These are phyloP conservation scores for Alternaria novae-zelandiae DNA, from an alignment of 2,329 filamentous ascomycete species.

Conservation along the genomic window DNA sequence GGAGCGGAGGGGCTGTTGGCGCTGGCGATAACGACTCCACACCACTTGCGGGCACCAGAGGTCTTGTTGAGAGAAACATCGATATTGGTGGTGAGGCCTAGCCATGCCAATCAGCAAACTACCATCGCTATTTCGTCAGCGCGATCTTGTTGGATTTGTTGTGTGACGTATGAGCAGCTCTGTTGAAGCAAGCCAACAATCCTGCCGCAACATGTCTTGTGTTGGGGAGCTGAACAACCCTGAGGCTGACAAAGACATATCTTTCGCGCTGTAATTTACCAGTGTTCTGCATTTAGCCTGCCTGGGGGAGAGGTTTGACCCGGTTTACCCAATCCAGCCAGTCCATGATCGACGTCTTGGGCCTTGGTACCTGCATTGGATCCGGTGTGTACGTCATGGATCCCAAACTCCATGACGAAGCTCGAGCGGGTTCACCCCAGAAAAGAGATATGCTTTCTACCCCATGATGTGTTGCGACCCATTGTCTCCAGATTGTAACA, in stretches of 20 bases:
- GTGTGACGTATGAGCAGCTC: background rate
- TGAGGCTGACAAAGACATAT: background rate
- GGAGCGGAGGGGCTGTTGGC: background rate
- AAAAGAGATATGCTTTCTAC: conserved; percentile 4
- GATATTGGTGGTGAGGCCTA: background rate
- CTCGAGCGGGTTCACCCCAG: conserved; percentile 3
- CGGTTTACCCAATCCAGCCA: conserved; percentile 10
- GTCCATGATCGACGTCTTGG: conserved; percentile 8
- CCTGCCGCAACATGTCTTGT: background rate
- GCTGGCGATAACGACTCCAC: conserved; percentile 1
- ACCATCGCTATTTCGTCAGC: background rate
- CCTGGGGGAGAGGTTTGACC: background rate
- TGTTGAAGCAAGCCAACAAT: background rate
- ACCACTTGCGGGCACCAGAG: background rate
- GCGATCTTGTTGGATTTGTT: background rate
- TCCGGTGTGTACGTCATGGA: conserved; percentile 12
- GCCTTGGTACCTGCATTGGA: conserved; percentile 16
- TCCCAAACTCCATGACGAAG: background rate
- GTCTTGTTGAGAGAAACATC: conserved; percentile 2
- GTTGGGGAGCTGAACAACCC: background rate
- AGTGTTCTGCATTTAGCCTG: background rate
- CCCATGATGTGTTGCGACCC: background rate
- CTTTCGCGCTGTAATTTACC: background rate
- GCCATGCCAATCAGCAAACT: background rate
- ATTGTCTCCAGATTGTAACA: background rate